A percentile compares a stretch with the other conserved stretches of the same genome.
These are phyloP conservation scores for Metschnikowia colocasiae DNA, from an alignment of 805 yeast genomes.

Conservation along the genomic window DNA sequence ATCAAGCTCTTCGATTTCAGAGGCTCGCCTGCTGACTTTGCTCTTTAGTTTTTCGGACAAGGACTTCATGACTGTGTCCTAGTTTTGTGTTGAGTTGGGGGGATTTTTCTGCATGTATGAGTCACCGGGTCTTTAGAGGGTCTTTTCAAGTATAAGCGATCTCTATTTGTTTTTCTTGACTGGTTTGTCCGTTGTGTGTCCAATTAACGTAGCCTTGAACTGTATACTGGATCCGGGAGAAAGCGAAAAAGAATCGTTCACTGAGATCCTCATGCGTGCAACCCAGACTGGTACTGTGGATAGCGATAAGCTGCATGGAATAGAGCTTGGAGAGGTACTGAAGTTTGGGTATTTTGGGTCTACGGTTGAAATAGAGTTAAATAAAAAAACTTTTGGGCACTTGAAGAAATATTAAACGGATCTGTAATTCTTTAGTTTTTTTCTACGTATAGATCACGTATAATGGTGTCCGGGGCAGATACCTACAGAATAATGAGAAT, in stretches of 20 bases:
- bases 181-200: background rate
- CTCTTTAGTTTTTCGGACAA: conserved; percentile 25
- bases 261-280: background rate
- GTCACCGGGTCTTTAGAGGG: background rate
- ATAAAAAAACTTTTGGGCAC: too few relatives aligned
- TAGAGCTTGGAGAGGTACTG: background rate
- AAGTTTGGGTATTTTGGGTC: background rate
- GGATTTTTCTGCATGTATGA: background rate
- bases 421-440: background rate
- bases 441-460: background rate
- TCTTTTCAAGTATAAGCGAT: background rate
- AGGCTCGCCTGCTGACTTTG: conserved; percentile 27
- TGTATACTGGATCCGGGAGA: background rate
- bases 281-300: background rate
- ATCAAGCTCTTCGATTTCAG: conserved; percentile 24
- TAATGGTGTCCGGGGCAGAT: background rate
- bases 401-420: background rate
- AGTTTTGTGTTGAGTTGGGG: background rate
- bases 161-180: too few relatives aligned
- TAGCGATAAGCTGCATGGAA: conserved; percentile 4
- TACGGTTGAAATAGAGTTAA: background rate
- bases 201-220: too few relatives aligned
- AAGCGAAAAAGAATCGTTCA: background rate
- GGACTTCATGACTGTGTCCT: conserved; percentile 8
- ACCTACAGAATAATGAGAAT: background rate